phyloP scores from a whole-genome alignment of 1,139 yeast species.

The Sugiyamaella novakii region DNA sequence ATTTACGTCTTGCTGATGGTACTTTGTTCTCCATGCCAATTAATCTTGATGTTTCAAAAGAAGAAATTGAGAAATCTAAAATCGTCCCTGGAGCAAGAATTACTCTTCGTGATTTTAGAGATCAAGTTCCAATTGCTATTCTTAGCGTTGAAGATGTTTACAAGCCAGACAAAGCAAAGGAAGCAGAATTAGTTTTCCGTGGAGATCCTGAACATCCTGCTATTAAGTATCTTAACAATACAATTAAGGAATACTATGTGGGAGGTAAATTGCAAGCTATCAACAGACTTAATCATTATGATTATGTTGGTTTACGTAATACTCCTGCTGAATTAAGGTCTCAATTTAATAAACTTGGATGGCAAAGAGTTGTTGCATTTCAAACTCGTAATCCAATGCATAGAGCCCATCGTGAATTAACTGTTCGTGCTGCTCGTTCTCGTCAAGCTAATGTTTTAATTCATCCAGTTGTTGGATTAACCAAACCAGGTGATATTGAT shows the following conservation, averaged over 20 bases:
- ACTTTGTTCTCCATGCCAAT: slow-evolving; percentile 92
- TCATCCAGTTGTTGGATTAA: slow-evolving; percentile 96
- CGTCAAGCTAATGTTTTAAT: slow-evolving; percentile 78
- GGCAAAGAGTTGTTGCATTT: slow-evolving; percentile 94
- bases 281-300: slow-evolving; percentile 84
- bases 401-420: slow-evolving; percentile 94
- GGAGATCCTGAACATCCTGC: slow-evolving; percentile 99
- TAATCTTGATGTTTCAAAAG: slow-evolving; percentile 72
- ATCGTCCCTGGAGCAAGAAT: slow-evolving; percentile 62
- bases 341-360: slow-evolving; percentile 76
- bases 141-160: slow-evolving; percentile 77
- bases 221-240: slow-evolving; percentile 65
- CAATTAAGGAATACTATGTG: slow-evolving; percentile 79
- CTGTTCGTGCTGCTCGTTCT: slow-evolving; percentile 90
- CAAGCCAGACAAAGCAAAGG: slow-evolving; percentile 74
- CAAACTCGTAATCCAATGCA: slow-evolving; percentile 99
- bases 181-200: slow-evolving; percentile 85
- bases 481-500: slow-evolving; percentile 97
- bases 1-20: slow-evolving; percentile 75
- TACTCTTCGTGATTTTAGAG: slow-evolving; percentile 80
- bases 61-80: slow-evolving; percentile 49
- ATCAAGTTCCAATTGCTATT: slow-evolving; percentile 77
- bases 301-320: slow-evolving; percentile 81
- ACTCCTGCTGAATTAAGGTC: slow-evolving; percentile 88
- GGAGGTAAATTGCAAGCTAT: slow-evolving; percentile 90